Evolutionary conservation across 2,329 filamentous ascomycete genomes (phyloP), one percentile per base, ranked within the genome.

Genomic region (Fusarium nodosum): DNA sequence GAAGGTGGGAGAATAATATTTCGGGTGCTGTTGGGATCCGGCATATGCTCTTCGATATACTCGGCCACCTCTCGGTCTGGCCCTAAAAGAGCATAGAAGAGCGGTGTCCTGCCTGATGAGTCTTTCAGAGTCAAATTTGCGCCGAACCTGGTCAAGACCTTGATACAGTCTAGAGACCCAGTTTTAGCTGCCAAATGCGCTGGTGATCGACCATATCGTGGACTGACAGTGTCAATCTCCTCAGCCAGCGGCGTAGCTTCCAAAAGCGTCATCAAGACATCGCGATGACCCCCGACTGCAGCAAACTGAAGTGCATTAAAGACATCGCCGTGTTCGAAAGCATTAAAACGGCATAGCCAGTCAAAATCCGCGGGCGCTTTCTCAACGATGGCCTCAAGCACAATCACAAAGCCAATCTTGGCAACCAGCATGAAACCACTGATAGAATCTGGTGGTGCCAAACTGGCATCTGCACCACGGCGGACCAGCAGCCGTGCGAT

Each of bases 281-380:
- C 48, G 24, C 62, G 38, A 34, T 62, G 65, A 0, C 68, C 63
- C 3, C 66, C 50, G 4, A 51, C 51, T 39, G 73, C 72, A 12
- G 73, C 73, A 34, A 75, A 58, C 33, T 75, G 73, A 13, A 75
- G 51, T 7, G 70, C 65, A 26, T 72, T 74, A 31, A 66, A 73
- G 12, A 60, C 62, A 28, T 56, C 57, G 3, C 56, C 45, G 6
- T 60, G 52, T 4, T 68, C 36, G 5, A 33, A 9, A 16, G 30
- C 61, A 38, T 12, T 64, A 33, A 15, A 55, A 67, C 11, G 54
- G 22, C 48, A 54, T 1, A 41, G 11, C 73, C 73, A 75, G 36
- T 72, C 39, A 4, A 75, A 74, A 10, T 46, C 12, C 6, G 13
- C 28, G n/a, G 56, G 41, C 2, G 34, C 59, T 20, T 41, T 46